Conservation (phyloP, 768 basidiomycete species). For the Lactarius trivialis region DNA sequence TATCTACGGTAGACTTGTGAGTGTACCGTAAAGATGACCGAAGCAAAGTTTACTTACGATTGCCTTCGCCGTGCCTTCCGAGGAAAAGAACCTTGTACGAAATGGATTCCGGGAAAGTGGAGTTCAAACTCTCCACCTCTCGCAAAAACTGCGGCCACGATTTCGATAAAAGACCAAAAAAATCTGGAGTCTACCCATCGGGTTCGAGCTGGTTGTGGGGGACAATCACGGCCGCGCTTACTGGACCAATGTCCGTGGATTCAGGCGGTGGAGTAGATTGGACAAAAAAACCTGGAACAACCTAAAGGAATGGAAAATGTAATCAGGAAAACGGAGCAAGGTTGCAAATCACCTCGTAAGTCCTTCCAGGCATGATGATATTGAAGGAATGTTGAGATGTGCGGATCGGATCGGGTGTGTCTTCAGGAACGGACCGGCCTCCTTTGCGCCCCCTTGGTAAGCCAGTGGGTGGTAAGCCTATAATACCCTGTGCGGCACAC, state of each 20-base stretch:
- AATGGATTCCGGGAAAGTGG: not conserved
- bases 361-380: not conserved
- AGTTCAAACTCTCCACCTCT: not conserved
- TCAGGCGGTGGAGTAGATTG: slow-evolving; percentile 3
- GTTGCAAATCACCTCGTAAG: slow-evolving; percentile 9
- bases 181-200: slow-evolving; percentile 10
- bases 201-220: not conserved
- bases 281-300: slow-evolving; percentile 15
- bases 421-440: not conserved
- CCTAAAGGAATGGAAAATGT: not conserved
- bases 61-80: slow-evolving; percentile 16
- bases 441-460: not conserved
- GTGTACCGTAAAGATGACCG: not conserved
- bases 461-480: not conserved
- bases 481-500: not conserved
- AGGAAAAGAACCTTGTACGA: slow-evolving; percentile 17
- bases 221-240: not conserved
- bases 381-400: not conserved
- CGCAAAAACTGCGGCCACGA: slow-evolving; percentile 10
- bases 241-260: slow-evolving; percentile 7
- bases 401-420: not conserved
- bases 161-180: slow-evolving; percentile 12
- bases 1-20: slow-evolving; percentile 8
- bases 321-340: not conserved
- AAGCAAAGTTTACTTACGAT: not conserved